Conservation (phyloP, 768 basidiomycete species). For the Nevesoporus exiguus region DNA sequence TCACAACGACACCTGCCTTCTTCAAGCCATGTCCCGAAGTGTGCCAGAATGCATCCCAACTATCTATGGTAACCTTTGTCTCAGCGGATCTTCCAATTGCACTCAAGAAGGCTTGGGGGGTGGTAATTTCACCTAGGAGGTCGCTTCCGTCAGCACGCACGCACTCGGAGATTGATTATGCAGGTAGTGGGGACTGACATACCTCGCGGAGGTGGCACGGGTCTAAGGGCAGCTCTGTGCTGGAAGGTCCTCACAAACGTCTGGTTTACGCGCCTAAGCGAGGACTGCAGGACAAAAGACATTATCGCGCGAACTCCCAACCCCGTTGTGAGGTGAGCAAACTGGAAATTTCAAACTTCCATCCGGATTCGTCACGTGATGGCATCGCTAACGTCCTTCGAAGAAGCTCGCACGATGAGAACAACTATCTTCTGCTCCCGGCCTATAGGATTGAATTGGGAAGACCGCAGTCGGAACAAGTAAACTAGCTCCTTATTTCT, state of each 20-base stretch:
- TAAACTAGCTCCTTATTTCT: no score
- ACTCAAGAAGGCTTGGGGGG: slow-evolving; percentile 63
- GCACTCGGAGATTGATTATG: neutral
- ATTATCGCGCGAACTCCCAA: slow-evolving; percentile 7
- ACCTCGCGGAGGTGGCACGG: slow-evolving; percentile 27
- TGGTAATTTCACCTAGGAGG: slow-evolving; percentile 44
- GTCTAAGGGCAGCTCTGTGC: slow-evolving; percentile 26
- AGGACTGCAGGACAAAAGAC: slow-evolving; percentile 20
- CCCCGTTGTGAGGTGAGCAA: neutral
- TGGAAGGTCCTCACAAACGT: slow-evolving; percentile 28
- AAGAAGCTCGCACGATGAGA: no score
- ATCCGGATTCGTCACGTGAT: slow-evolving; percentile 20
- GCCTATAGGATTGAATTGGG: no score
- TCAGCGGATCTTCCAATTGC: slow-evolving; percentile 70
- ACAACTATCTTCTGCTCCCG: no score
- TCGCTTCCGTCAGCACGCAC: slow-evolving; percentile 7
- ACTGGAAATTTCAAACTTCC: slow-evolving; percentile 4
- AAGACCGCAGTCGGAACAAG: no score
- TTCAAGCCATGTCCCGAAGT: slow-evolving; percentile 54
- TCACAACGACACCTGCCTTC: slow-evolving; percentile 60
- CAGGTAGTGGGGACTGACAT: neutral
- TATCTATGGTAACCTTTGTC: slow-evolving; percentile 57
- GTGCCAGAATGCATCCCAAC: slow-evolving; percentile 76
- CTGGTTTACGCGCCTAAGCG: slow-evolving; percentile 18
- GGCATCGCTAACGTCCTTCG: neutral